Evolutionary conservation across 2,329 filamentous ascomycete species (phyloP).

Genomic region (Cercospora nicotianae): DNA sequence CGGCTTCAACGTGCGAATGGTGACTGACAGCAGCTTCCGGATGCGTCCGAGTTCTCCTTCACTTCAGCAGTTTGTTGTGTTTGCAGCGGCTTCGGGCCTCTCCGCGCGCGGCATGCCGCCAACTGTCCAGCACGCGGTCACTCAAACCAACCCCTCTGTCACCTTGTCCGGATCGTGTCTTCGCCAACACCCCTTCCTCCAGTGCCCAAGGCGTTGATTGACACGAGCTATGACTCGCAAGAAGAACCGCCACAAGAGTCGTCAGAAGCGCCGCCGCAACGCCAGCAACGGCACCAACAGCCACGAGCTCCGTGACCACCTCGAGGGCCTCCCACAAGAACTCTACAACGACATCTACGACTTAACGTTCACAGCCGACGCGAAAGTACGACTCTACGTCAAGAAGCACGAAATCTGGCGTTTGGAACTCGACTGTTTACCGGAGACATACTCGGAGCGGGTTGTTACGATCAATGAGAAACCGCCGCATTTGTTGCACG

Average conservation of each 20-base stretch:
- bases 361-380: neutral
- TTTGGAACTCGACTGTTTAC: neutral
- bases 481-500: neutral
- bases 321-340: neutral
- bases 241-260: neutral
- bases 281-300: neutral
- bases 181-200: neutral
- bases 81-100: neutral
- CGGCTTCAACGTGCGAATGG: neutral
- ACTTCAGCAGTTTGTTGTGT: neutral
- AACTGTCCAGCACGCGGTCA: neutral
- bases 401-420: fast-evolving
- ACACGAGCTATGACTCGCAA: neutral
- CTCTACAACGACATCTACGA: neutral
- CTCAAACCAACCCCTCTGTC: neutral
- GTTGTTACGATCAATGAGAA: neutral
- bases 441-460: neutral
- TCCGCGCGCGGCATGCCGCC: neutral
- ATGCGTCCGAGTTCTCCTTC: neutral
- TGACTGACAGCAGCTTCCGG: neutral
- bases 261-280: neutral
- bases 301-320: neutral
- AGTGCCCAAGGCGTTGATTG: neutral
- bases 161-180: neutral
- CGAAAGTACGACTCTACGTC: neutral